These are phyloP conservation scores for Abrus precatorius DNA, from an alignment of 306 rosid species.

Conservation along the genomic window DNA sequence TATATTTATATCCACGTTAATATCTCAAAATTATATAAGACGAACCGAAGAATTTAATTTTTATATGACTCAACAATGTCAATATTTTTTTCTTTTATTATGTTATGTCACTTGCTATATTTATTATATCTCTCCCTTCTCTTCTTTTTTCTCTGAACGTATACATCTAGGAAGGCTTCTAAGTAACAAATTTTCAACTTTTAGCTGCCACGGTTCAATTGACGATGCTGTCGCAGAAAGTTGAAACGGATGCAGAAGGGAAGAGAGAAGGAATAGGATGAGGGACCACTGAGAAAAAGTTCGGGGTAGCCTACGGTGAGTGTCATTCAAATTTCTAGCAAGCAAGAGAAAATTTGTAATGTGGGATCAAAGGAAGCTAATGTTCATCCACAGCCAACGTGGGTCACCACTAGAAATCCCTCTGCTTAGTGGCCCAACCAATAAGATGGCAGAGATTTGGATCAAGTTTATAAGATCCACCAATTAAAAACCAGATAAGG, in stretches of 20 bases:
- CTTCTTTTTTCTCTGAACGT: no score
- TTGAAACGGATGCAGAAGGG: background rate
- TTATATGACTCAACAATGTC: no score
- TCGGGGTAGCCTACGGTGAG: background rate
- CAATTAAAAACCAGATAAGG: slow-evolving; percentile 64
- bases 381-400: slow-evolving; percentile 44
- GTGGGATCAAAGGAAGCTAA: slow-evolving; percentile 33
- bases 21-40: no score
- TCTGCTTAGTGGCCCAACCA: slow-evolving; percentile 47
- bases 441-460: slow-evolving; percentile 49
- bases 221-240: background rate
- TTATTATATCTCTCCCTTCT: no score
- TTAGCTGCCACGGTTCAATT: no score
- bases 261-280: background rate
- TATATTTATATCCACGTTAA: no score
- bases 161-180: no score
- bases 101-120: no score
- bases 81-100: no score
- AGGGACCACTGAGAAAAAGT: slow-evolving; percentile 45
- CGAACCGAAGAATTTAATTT: no score
- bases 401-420: slow-evolving; percentile 55
- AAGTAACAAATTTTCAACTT: no score
- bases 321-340: slow-evolving; percentile 42
- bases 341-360: background rate
- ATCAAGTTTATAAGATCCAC: slow-evolving; percentile 44